Evolutionary conservation across 1,284 basidiomycete species (phyloP).

Genomic region (Xanthoconium separans): DNA sequence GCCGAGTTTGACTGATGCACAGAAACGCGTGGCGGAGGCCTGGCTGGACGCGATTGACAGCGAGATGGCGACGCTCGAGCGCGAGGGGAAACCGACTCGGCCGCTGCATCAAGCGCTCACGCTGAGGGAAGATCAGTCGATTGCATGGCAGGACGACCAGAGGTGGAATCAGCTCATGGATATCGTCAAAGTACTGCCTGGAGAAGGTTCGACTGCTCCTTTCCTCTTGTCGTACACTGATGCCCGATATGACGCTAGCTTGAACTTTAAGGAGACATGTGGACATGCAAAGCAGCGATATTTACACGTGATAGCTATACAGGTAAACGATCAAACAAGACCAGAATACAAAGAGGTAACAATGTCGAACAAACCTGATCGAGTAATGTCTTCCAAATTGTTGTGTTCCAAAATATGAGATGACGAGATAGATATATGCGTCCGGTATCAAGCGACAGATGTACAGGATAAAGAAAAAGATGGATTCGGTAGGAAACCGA

Average conservation of each 20-base stretch:
- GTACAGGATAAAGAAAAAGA: not conserved
- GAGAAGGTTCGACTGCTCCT: slow-evolving; percentile 15
- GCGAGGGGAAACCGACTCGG: slow-evolving; percentile 35
- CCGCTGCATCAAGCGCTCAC: slow-evolving; percentile 45
- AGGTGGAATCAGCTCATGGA: slow-evolving; percentile 49
- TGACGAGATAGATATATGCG: not conserved
- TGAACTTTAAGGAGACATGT: not conserved
- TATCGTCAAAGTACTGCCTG: slow-evolving; percentile 33
- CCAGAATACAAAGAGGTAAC: not conserved
- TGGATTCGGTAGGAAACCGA: not conserved
- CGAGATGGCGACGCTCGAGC: slow-evolving; percentile 42
- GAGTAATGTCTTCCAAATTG: not conserved
- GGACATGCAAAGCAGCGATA: not conserved
- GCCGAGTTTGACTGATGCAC: slow-evolving; percentile 16
- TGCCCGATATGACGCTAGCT: not conserved
- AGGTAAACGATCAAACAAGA: not conserved
- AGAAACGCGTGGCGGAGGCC: slow-evolving; percentile 27
- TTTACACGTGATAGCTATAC: not conserved
- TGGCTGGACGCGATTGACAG: slow-evolving; percentile 41
- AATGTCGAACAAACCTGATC: not conserved
- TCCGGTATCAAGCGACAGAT: not conserved
- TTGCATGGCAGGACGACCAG: slow-evolving; percentile 55
- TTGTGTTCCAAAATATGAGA: not conserved
- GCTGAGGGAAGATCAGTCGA: slow-evolving; percentile 47
- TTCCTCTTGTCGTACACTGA: not conserved